Percentiles rank a stretch among this genome's conserved stretches.
Conservation (phyloP, 2,329 filamentous ascomycete genomes). For the Fusarium temperatum region DNA sequence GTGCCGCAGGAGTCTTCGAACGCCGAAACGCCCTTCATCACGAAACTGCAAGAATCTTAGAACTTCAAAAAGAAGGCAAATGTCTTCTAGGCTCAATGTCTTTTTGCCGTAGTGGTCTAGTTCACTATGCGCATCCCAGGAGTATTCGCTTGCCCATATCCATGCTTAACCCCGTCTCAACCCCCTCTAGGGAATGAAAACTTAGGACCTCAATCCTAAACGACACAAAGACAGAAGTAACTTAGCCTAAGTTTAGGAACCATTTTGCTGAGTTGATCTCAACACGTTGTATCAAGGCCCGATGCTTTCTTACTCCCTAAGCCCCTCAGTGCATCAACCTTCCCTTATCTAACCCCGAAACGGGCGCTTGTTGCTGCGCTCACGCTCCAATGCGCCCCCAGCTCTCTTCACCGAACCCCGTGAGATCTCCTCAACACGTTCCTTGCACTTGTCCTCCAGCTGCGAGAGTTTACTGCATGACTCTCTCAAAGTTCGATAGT, state of each 20-base stretch:
- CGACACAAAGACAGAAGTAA: too few species aligned
- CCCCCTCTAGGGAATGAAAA: not conserved
- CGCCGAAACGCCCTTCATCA: accelerated
- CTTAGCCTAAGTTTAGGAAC: accelerated
- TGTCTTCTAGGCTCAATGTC: not conserved
- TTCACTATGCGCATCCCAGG: not conserved
- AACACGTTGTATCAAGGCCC: accelerated
- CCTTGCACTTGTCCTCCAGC: not conserved
- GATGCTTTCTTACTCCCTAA: accelerated
- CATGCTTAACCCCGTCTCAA: too few species aligned
- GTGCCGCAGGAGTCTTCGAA: accelerated
- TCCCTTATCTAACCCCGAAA: not conserved
- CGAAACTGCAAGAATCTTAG: accelerated
- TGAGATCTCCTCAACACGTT: accelerated
- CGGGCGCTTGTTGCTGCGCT: not conserved
- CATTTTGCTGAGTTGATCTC: too few species aligned
- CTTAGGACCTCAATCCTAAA: not conserved
- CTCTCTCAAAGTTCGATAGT: not conserved
- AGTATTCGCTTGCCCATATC: not conserved
- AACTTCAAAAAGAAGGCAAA: accelerated
- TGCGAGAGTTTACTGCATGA: accelerated
- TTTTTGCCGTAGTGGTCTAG: too few species aligned
- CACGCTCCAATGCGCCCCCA: accelerated
- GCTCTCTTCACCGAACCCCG: accelerated
- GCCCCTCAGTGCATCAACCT: accelerated